phyloP scores from a whole-genome alignment of 768 basidiomycete species.

The Leccinellum albellum region DNA sequence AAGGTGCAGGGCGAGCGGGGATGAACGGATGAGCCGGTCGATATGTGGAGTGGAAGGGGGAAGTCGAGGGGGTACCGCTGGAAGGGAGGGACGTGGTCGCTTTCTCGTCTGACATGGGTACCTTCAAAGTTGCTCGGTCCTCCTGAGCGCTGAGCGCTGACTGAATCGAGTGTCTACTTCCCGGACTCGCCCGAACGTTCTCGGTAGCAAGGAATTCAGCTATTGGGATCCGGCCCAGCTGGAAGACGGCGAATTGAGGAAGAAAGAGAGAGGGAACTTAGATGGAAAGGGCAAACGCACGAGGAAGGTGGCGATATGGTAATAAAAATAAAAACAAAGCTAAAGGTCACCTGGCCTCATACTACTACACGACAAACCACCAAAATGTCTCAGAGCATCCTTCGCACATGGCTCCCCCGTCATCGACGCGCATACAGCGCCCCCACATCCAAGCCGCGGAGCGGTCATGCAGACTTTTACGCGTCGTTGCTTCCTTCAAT shows the following conservation, averaged over 20 bases:
- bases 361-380: no score
- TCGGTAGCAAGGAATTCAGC: not conserved
- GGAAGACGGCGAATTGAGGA: not conserved
- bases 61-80: slow-evolving; percentile 21
- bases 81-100: not conserved
- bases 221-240: slow-evolving; percentile 11
- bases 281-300: not conserved
- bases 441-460: slow-evolving; percentile 23
- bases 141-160: not conserved
- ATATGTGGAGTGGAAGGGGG: slow-evolving; percentile 13
- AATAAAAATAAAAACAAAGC: not conserved
- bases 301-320: not conserved
- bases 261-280: slow-evolving; percentile 1
- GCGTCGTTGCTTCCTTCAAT: slow-evolving; percentile 67
- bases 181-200: not conserved
- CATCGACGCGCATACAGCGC: slow-evolving; percentile 7
- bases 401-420: not conserved
- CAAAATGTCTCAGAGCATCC: not conserved
- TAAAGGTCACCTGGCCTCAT: not conserved
- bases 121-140: not conserved
- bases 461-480: slow-evolving; percentile 65
- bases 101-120: slow-evolving; percentile 26
- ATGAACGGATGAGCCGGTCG: slow-evolving; percentile 19
- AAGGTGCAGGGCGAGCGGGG: slow-evolving; percentile 18
- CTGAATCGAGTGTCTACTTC: not conserved